Evolutionary conservation across 441 rosid genomes (phyloP).

Genomic region (Erodium trifolium): DNA sequence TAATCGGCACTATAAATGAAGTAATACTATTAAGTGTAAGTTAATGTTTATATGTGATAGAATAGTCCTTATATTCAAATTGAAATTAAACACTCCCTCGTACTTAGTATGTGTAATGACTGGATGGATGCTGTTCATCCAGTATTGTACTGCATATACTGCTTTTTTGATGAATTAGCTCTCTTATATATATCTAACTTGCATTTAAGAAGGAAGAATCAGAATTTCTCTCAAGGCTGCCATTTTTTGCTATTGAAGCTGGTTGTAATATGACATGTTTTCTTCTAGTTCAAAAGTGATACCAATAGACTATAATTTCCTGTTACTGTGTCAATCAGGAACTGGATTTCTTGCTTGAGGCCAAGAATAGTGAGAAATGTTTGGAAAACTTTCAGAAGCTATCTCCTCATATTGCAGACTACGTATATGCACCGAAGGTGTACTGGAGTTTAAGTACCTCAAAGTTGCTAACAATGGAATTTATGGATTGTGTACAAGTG

Average conservation of each 20-base stretch:
- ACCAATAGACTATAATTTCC: slow-evolving; percentile 13
- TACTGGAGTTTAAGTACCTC: slow-evolving; percentile 81
- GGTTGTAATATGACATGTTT: not conserved
- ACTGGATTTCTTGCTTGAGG: slow-evolving; percentile 82
- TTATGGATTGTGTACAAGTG: slow-evolving; percentile 79
- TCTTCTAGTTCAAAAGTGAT: not conserved
- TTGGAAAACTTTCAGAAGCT: slow-evolving; percentile 74
- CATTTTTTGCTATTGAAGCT: not conserved
- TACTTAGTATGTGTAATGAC: not conserved
- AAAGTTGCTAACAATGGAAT: slow-evolving; percentile 85
- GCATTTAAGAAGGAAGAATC: not conserved
- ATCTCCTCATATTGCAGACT: slow-evolving; percentile 81
- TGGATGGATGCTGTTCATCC: not conserved
- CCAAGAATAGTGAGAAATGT: slow-evolving; percentile 78
- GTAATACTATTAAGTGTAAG: not conserved
- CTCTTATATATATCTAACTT: not conserved
- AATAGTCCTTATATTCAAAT: not conserved
- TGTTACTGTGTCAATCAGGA: slow-evolving; percentile 45
- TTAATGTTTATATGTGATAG: not conserved
- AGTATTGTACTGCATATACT: not conserved
- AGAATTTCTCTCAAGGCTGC: not conserved
- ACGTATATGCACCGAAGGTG: slow-evolving; percentile 67
- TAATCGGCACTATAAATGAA: not conserved
- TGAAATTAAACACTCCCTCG: not conserved
- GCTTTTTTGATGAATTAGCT: not conserved